Conservation (phyloP, 202 grass and related monocot genomes). For the Panicum hallii region DNA sequence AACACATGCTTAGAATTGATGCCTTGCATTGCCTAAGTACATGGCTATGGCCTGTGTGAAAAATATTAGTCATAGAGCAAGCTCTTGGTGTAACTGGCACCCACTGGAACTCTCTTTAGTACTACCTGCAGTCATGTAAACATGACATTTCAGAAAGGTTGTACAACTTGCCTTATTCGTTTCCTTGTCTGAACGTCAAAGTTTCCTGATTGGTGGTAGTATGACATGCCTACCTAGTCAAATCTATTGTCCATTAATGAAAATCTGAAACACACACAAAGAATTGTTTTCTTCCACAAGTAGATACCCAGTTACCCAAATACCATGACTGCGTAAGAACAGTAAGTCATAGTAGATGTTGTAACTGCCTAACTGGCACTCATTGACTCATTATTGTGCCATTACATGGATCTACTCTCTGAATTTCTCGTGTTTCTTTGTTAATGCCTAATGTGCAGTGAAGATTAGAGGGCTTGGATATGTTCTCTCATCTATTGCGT, state of each 20-base stretch:
- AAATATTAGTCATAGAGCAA: neutral
- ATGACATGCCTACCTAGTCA: neutral
- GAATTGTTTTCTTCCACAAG: slow-evolving; percentile 1
- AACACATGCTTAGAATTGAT: slow-evolving; percentile 1
- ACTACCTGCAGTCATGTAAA: neutral
- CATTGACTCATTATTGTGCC: neutral
- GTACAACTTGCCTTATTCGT: neutral
- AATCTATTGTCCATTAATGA: slow-evolving; percentile 14
- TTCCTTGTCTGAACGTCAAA: neutral
- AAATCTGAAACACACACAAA: neutral
- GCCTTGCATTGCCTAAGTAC: neutral
- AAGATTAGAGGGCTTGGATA: neutral
- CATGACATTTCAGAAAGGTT: neutral
- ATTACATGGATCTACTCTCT: neutral
- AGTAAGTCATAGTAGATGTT: slow-evolving; percentile 1
- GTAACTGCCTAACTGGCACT: slow-evolving; percentile 4
- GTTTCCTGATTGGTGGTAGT: neutral
- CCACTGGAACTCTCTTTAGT: neutral
- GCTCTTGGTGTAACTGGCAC: neutral
- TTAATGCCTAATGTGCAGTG: neutral
- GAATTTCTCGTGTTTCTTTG: slow-evolving; percentile 11
- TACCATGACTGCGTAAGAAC: neutral
- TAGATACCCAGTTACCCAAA: neutral
- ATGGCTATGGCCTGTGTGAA: neutral
- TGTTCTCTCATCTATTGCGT: neutral